Conservation (phyloP, 306 rosid species). For the Canavalia gladiata region DNA sequence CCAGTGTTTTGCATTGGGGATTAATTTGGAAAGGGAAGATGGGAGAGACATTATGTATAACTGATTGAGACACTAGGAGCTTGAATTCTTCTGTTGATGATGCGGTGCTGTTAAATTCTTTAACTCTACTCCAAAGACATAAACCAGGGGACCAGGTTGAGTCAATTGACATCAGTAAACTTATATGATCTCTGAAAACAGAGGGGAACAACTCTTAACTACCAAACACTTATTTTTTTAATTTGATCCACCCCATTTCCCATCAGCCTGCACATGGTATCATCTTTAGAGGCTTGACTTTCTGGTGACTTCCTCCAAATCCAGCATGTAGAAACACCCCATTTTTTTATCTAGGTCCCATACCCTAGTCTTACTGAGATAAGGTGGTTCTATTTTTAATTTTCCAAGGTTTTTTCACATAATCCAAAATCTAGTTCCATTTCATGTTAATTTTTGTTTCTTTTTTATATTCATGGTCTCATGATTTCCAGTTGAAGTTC, state of each 20-base stretch:
- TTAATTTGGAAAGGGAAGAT: conserved; percentile 1
- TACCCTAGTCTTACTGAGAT: not conserved
- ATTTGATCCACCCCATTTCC: not conserved
- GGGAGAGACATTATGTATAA: not conserved
- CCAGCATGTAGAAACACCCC: not conserved
- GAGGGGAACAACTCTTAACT: not conserved
- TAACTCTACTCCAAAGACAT: not conserved
- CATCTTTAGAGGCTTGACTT: not conserved
- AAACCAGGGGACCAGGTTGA: not conserved
- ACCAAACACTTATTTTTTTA: not conserved
- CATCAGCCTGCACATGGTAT: not conserved
- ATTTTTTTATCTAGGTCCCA: not conserved
- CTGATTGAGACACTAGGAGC: not conserved
- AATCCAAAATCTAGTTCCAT: not conserved
- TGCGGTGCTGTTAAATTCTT: conserved; percentile 12
- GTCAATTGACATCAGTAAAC: not conserved
- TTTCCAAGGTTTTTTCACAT: not conserved
- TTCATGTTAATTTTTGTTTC: not conserved
- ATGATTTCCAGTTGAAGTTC: not conserved
- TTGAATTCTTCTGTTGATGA: not conserved
- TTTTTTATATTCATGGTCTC: not conserved
- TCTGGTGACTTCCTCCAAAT: not conserved
- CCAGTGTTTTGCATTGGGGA: conserved; percentile 10
- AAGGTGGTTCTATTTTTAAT: not conserved
- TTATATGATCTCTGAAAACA: not conserved